Evolutionary conservation across 352 stramenopile species (phyloP), one percentile per base, ranked within the genome.

Genomic region (Globisporangium yorkense): DNA sequence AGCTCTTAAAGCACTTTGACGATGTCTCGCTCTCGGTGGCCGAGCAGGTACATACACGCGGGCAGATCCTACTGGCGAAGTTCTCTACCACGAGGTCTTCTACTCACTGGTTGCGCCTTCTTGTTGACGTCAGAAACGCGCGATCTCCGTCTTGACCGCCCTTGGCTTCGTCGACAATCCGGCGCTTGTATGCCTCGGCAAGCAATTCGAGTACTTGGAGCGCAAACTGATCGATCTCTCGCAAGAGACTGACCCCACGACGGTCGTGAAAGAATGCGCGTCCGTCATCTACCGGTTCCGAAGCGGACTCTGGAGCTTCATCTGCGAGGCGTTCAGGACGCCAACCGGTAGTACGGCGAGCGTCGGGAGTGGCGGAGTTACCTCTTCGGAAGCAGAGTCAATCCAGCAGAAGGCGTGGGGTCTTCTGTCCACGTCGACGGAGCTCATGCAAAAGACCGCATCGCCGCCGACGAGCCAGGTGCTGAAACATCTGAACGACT

Each of bases 281-380:
- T 72, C 64, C 5, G 58, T 89, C 37, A 68, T 88, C n/a, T 69
- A 69, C 27, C 76, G 80, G 18, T 91, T 93, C 61, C 74, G 75
- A 16, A 87, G 63, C 33, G 77, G 83, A 0, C 57, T 93, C 8
- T 91, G 83, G 83, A 65, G 71, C 7, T 79, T 91, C 13, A 81
- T 91, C 39, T 91, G 81, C 55, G 80, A 93, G 24, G 52, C 87
- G 7, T 90, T 93, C 61, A 82, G 84, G 61, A 68, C 73, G 0
- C 54, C 73, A n/a, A 58, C 67, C 9, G 51, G 56, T 18, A 73
- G 63, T 37, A 59, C 58, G 1, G 61, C 54, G 18, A 58, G 48
- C 9, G 53, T 16, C 10, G 66, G 51, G 12, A 73, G 54, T 15
- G 67, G 52, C 31, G 37, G 54, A 3, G 75, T 89, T 37, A 87